These are phyloP conservation scores for Berkeleyomyces basicola DNA, from an alignment of 2,329 filamentous ascomycete genomes.

Conservation along the genomic window DNA sequence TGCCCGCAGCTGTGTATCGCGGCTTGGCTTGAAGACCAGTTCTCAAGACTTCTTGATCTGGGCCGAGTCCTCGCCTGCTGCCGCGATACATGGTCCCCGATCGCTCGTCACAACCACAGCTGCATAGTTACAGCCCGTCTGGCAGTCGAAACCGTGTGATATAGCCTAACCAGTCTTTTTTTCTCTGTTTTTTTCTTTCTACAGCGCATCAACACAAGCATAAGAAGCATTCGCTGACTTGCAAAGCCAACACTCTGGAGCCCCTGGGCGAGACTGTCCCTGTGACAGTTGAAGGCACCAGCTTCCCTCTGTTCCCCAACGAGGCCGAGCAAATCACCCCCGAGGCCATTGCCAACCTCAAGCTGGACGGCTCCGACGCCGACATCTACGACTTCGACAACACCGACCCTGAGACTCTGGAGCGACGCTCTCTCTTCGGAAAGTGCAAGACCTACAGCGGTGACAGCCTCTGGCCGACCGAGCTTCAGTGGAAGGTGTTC, in stretches of 20 bases:
- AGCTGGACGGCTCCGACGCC: constrained; percentile 2
- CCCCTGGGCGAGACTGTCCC: constrained; percentile 7
- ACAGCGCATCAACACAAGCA: too few relatives aligned
- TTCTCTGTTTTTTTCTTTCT: background rate
- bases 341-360: background rate
- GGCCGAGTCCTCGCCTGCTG: background rate
- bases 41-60: background rate
- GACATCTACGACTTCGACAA: constrained; percentile 8
- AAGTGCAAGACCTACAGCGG: constrained; percentile 21
- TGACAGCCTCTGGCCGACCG: constrained; percentile 19
- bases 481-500: constrained; percentile 18
- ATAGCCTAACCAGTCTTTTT: constrained; percentile 1
- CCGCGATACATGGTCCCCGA: background rate
- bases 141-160: background rate
- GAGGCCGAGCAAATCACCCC: constrained; percentile 9
- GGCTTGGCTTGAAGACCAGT: background rate
- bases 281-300: background rate
- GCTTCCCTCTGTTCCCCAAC: constrained; percentile 1
- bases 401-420: background rate
- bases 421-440: background rate
- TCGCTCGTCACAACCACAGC: background rate
- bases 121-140: background rate
- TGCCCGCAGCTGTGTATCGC: background rate
- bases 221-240: constrained; percentile 6
- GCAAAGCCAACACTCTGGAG: constrained; percentile 5